A percentile compares a stretch with the other conserved stretches of the same genome.
phyloP scores from a whole-genome alignment of 768 basidiomycete genomes.

The Amanita phalloides region DNA sequence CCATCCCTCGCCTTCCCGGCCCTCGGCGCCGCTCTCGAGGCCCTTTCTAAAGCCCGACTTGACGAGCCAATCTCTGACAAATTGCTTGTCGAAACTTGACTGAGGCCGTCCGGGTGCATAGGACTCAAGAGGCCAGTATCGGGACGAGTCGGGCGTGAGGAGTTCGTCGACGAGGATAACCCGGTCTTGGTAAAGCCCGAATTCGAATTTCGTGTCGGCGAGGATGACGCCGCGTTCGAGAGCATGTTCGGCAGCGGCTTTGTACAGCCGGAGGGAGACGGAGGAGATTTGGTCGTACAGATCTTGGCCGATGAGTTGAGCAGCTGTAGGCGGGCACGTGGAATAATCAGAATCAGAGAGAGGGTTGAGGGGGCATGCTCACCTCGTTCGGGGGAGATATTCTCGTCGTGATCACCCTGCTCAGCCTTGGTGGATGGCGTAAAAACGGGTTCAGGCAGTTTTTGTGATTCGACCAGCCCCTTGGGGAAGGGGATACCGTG shows the following conservation, averaged over 20 bases:
- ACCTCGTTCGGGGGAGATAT: constrained; percentile 82
- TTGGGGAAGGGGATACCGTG: constrained; percentile 73
- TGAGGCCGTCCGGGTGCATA: constrained; percentile 72
- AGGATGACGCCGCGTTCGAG: constrained; percentile 75
- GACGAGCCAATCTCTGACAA: constrained; percentile 83
- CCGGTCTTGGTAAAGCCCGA: constrained; percentile 48
- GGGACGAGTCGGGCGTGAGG: constrained; percentile 94
- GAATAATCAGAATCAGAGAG: background rate
- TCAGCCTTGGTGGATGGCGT: constrained; percentile 98
- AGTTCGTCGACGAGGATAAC: constrained; percentile 91
- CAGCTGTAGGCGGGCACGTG: constrained; percentile 30
- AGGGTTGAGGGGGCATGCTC: constrained; percentile 7
- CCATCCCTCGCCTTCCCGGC: constrained; percentile 67
- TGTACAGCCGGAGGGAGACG: constrained; percentile 56
- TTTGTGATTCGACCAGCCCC: constrained; percentile 77
- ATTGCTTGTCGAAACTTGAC: constrained; percentile 96
- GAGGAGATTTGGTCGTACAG: constrained; percentile 52
- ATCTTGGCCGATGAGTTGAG: constrained; percentile 52
- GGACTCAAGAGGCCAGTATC: constrained; percentile 82
- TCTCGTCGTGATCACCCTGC: constrained; percentile 90
- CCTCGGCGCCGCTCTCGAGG: constrained; percentile 62
- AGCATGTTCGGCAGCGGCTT: constrained; percentile 66
- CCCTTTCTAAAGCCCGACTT: constrained; percentile 65
- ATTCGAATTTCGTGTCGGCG: constrained; percentile 98
- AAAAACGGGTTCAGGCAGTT: constrained; percentile 75